These are phyloP conservation scores for Aspergillus neotritici DNA, from an alignment of 2,329 filamentous ascomycete species.

Conservation along the genomic window DNA sequence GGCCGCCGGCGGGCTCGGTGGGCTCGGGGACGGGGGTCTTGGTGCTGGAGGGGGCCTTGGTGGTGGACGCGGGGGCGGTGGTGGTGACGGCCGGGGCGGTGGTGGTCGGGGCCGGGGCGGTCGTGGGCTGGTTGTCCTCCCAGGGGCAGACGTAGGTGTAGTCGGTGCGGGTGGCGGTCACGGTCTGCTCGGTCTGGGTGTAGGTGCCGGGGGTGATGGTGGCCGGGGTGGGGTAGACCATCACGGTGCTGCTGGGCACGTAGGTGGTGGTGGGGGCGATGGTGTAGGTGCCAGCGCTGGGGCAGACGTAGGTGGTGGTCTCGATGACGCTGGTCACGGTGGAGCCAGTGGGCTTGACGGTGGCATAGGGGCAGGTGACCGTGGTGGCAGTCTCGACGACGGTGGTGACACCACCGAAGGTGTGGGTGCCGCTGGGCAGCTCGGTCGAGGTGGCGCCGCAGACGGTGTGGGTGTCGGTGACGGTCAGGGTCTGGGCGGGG, in stretches of 20 bases:
- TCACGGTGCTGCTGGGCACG: constrained; percentile 48
- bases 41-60: constrained; percentile 20
- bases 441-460: constrained; percentile 58
- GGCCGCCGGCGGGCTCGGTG: constrained; percentile 32
- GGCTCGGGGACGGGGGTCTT: constrained; percentile 15
- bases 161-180: constrained; percentile 64
- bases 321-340: constrained; percentile 62
- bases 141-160: constrained; percentile 68
- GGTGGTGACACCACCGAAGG: constrained; percentile 67
- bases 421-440: constrained; percentile 61
- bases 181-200: constrained; percentile 60
- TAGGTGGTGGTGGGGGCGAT: constrained; percentile 63
- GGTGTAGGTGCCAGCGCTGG: constrained; percentile 67
- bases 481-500: constrained; percentile 64
- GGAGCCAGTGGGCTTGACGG: constrained; percentile 52
- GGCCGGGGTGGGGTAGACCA: constrained; percentile 60
- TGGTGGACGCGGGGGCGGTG: constrained; percentile 19
- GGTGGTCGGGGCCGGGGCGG: constrained; percentile 22
- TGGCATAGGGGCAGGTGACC: constrained; percentile 64
- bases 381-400: constrained; percentile 62
- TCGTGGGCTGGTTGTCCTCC: constrained; percentile 33
- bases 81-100: constrained; percentile 16
- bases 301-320: constrained; percentile 68
- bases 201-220: constrained; percentile 66
- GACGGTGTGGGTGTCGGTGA: constrained; percentile 63